A percentile compares a stretch with the other conserved stretches of the same genome.
Conservation (phyloP, 192 early-diverging fungal genomes). For the Mortierella claussenii region DNA sequence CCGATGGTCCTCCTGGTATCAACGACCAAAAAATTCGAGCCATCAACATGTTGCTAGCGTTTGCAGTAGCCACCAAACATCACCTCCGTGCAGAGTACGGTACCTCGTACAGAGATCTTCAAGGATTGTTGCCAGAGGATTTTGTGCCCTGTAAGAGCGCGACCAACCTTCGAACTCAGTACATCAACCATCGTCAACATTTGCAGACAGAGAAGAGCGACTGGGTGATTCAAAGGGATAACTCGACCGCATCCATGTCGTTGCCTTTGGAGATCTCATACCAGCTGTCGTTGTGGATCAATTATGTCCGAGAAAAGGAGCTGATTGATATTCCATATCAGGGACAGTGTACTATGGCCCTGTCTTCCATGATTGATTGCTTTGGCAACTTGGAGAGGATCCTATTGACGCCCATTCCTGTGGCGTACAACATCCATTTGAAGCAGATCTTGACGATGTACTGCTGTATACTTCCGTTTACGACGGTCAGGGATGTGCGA, state of each 20-base stretch:
- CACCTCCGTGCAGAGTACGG: conserved; percentile 71
- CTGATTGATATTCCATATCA: conserved; percentile 63
- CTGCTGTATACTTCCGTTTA: conserved; percentile 75
- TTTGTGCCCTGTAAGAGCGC: conserved; percentile 58
- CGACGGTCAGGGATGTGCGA: conserved; percentile 62
- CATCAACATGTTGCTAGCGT: conserved; percentile 67
- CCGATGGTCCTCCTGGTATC: conserved; percentile 43
- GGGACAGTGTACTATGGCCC: conserved; percentile 57
- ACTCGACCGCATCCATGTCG: conserved; percentile 57
- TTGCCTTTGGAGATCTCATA: conserved; percentile 61
- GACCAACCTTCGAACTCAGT: conserved; percentile 43
- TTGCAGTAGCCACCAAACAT: conserved; percentile 65
- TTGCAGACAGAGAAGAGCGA: conserved; percentile 25
- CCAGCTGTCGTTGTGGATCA: conserved; percentile 62
- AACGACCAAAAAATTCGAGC: conserved; percentile 66
- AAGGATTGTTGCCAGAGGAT: conserved; percentile 65
- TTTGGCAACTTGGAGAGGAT: conserved; percentile 76
- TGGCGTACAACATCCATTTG: conserved; percentile 80
- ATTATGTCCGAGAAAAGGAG: conserved; percentile 55
- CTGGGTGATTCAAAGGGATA: conserved; percentile 42
- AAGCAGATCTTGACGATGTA: conserved; percentile 83
- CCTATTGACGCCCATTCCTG: conserved; percentile 77
- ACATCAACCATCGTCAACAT: conserved; percentile 40
- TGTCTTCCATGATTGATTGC: conserved; percentile 68
- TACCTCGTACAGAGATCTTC: conserved; percentile 66